phyloP scores from a whole-genome alignment of 2,329 filamentous ascomycete genomes.

The Phyllosticta citriasiana region DNA sequence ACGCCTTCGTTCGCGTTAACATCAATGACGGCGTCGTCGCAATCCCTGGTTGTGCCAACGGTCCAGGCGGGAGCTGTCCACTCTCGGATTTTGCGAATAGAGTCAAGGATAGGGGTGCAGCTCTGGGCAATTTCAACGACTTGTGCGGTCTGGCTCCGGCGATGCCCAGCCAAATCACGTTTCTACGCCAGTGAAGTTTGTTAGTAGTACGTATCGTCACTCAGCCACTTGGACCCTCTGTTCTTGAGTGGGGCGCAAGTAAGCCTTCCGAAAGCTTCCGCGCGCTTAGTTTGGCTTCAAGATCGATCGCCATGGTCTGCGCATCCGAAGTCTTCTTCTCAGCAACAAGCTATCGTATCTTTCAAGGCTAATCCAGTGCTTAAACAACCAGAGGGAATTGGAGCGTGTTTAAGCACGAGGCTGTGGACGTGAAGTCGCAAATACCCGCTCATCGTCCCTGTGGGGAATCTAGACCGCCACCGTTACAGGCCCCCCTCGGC shows the following conservation, averaged over 20 bases:
- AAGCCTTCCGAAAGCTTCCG: neutral
- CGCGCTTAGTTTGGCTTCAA: neutral
- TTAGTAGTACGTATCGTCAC: neutral
- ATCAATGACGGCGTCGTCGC: slow-evolving; percentile 48
- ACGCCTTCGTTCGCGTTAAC: slow-evolving; percentile 41
- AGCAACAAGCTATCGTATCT: neutral
- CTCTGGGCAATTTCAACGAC: slow-evolving; percentile 39
- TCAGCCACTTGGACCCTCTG: neutral
- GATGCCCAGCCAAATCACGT: slow-evolving; percentile 35
- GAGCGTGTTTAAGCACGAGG: neutral
- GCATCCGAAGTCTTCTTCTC: neutral
- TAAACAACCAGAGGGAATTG: neutral
- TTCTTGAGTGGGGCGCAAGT: neutral
- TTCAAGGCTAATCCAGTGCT: neutral
- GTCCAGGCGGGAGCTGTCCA: slow-evolving; percentile 40
- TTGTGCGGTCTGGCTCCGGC: slow-evolving; percentile 37
- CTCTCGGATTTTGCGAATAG: slow-evolving; percentile 34
- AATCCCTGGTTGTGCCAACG: slow-evolving; percentile 36
- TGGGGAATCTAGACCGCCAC: neutral
- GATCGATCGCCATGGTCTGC: neutral
- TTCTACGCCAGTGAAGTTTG: slow-evolving; percentile 36
- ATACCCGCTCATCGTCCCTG: neutral
- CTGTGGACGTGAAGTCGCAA: neutral
- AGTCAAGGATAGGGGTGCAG: slow-evolving; percentile 30
- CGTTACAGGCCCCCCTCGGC: neutral